Evolutionary conservation across 306 rosid genomes (phyloP).

Genomic region (Citrullus colocynthis): DNA sequence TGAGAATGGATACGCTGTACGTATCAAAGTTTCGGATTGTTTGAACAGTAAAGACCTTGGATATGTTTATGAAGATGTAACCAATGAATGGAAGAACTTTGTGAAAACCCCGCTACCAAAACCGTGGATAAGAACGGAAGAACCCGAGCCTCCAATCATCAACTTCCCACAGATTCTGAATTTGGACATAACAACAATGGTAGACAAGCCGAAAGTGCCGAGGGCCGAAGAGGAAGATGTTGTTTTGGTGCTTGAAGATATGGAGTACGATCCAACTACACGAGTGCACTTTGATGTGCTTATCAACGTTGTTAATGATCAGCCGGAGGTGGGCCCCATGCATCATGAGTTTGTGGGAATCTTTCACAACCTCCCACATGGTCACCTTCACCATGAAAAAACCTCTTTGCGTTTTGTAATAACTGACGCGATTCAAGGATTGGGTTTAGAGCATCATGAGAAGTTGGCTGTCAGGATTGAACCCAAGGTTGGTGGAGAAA

Average conservation of each 20-base stretch:
- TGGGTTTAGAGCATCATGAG: neutral
- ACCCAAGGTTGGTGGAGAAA: neutral
- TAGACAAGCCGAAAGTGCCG: constrained; percentile 30
- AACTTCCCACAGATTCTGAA: constrained; percentile 33
- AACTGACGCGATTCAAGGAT: neutral
- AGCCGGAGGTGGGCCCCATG: too few species aligned
- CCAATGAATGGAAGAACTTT: constrained; percentile 31
- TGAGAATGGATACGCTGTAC: constrained; percentile 43
- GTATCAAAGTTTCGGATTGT: constrained; percentile 51
- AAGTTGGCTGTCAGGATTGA: neutral
- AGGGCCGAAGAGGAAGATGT: constrained; percentile 19
- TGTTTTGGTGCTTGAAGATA: constrained; percentile 24
- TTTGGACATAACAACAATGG: constrained; percentile 19
- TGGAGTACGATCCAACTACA: too few species aligned
- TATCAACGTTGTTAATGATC: neutral
- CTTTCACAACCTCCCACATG: neutral
- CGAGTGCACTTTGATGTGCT: neutral
- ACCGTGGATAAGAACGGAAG: too few species aligned
- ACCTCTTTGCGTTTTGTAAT: neutral
- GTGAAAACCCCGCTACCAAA: too few species aligned
- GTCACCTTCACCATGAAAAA: neutral
- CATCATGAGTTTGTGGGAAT: neutral
- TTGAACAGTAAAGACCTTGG: constrained; percentile 38
- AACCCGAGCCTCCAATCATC: neutral
- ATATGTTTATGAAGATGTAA: constrained; percentile 49